Base-by-base conservation (phyloP, 208 protist genomes). In the Acanthamoeba healyi region DNA sequence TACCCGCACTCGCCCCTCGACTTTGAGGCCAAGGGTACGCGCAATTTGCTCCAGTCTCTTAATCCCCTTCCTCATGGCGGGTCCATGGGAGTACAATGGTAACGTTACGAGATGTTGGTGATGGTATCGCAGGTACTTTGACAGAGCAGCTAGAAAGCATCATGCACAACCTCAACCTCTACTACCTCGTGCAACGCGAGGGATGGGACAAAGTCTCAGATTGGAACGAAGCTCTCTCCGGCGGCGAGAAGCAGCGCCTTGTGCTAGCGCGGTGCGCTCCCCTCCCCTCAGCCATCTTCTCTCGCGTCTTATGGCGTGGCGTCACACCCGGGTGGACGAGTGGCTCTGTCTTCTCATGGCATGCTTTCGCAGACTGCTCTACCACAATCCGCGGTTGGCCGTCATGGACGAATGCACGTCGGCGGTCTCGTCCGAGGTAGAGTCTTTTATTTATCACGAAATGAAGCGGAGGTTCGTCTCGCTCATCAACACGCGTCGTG, bases 321-420 rank as follows among this genome's bases (percentile, higher is more conserved):
- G n/a, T n/a, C n/a, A n/a, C n/a, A n/a, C n/a, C n/a, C n/a, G 54
- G 54, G 54, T 5, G 15, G 22, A 17, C 10, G 54, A 17, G 54
- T 6, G 54, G 54, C 54, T 26, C 7, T n/a, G 54, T 3, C 54
- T n/a, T 22, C 19, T 6, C 6, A 9, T 63, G 56, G 15, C 15
- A 22, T 63, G 15, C 26, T 17, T 38, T 24, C 63, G 15, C 29
- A 77, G 67, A 19, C 36, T 96, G 40, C 94, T 95, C 51, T 97
- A 96, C 81, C 96, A 97, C 94, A 12, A 54, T 29, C 96, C 96
- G 6, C 74, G 49, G 5, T 95, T 96, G 67, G 96, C 96, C 26
- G 95, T 97, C 17, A 86, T 97, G 38, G 96, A 97, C 86, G 96
- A 97, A 94, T 96, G 95, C 89, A 97, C 96, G 7, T 77, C 36